Evolutionary conservation across 768 basidiomycete genomes (phyloP).

Genomic region (Hebeloma cylindrosporum): DNA sequence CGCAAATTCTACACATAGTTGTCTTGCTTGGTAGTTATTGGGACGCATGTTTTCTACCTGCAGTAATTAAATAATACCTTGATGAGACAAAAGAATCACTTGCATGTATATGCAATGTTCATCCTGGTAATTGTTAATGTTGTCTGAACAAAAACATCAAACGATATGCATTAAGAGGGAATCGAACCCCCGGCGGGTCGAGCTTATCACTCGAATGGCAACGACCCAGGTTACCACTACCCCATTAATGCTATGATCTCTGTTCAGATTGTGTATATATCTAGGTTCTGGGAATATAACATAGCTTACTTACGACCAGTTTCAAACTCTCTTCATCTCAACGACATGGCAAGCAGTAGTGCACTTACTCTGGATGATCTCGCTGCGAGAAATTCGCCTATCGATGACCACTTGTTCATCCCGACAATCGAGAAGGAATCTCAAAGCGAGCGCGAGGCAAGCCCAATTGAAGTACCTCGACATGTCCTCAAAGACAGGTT

Average conservation of each 20-base stretch:
- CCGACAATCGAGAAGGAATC: constrained; percentile 9
- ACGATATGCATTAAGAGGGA: constrained; percentile 74
- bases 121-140: too few relatives aligned
- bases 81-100: too few relatives aligned
- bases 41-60: not conserved
- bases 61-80: too few relatives aligned
- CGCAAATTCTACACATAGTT: constrained; percentile 81
- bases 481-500: constrained; percentile 67
- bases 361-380: constrained; percentile 22
- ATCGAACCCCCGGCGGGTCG: constrained; percentile 90
- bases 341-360: constrained; percentile 21
- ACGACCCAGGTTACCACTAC: constrained; percentile 22
- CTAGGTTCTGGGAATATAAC: too few relatives aligned
- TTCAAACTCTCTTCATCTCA: not conserved
- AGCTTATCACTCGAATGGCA: constrained; percentile 24
- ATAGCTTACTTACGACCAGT: too few relatives aligned
- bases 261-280: too few relatives aligned
- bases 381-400: constrained; percentile 2
- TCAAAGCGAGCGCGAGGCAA: constrained; percentile 1
- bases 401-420: constrained; percentile 22
- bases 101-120: too few relatives aligned
- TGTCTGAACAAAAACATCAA: not conserved
- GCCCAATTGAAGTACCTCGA: constrained; percentile 23
- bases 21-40: too few relatives aligned
- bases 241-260: constrained; percentile 37